Evolutionary conservation across 495 filamentous ascomycete species (phyloP).

Genomic region (Viridothelium virens): DNA sequence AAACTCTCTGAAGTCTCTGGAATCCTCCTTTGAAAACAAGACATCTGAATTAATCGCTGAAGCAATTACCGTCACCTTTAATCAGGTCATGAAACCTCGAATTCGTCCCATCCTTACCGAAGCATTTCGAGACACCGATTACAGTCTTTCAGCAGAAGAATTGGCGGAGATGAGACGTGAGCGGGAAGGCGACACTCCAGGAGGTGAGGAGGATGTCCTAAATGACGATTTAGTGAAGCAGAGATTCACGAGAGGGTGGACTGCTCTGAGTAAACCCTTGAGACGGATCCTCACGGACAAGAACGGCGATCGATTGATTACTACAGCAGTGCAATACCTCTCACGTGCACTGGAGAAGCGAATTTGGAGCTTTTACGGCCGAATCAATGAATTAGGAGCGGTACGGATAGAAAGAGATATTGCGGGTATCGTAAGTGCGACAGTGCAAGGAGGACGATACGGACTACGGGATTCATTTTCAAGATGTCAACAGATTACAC

Average conservation of each 20-base stretch:
- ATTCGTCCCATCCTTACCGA: conserved; percentile 79
- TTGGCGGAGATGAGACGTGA: conserved; percentile 31
- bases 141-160: conserved; percentile 48
- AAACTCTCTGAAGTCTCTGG: conserved; percentile 58
- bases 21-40: conserved; percentile 64
- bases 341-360: conserved; percentile 77
- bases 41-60: conserved; percentile 73
- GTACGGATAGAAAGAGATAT: conserved; percentile 85
- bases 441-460: conserved; percentile 70
- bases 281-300: conserved; percentile 72
- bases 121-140: conserved; percentile 86
- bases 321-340: conserved; percentile 64
- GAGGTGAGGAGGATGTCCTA: conserved; percentile 30
- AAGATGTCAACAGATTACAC: conserved; percentile 71
- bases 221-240: conserved; percentile 52
- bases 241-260: conserved; percentile 75
- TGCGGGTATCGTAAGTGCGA: conserved; percentile 64
- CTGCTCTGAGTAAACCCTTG: conserved; percentile 71
- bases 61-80: conserved; percentile 74
- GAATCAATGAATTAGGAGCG: conserved; percentile 74
- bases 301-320: conserved; percentile 63
- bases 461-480: conserved; percentile 72
- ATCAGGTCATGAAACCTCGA: conserved; percentile 77
- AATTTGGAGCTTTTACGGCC: conserved; percentile 74
- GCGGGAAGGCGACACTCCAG: conserved; percentile 36